A percentile compares a stretch with the other conserved stretches of the same genome.
Conservation (phyloP, 306 rosid species). For the Corylus americana region DNA sequence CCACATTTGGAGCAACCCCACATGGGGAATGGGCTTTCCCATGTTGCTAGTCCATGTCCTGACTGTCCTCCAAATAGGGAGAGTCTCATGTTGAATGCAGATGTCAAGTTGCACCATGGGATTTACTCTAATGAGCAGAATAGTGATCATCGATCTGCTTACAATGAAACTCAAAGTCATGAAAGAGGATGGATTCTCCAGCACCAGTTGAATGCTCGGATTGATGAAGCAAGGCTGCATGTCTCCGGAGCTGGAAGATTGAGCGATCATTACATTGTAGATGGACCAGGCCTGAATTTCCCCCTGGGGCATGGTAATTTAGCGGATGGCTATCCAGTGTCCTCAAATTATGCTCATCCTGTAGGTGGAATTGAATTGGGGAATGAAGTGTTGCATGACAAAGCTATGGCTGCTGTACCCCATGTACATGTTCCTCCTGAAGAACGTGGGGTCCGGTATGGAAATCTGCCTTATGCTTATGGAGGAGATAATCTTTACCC, state of each 20-base stretch:
- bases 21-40: slow-evolving; percentile 60
- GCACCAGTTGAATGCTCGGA: slow-evolving; percentile 53
- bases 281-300: slow-evolving; percentile 56
- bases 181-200: slow-evolving; percentile 74
- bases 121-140: slow-evolving; percentile 55
- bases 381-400: slow-evolving; percentile 65
- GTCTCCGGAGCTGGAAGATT: slow-evolving; percentile 60
- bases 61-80: slow-evolving; percentile 71
- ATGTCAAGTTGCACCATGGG: slow-evolving; percentile 69
- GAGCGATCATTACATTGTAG: slow-evolving; percentile 62
- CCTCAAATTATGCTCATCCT: slow-evolving; percentile 61
- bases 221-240: slow-evolving; percentile 59
- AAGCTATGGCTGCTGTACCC: slow-evolving; percentile 51
- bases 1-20: slow-evolving; percentile 62
- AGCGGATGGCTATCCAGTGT: slow-evolving; percentile 47
- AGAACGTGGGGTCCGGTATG: slow-evolving; percentile 62
- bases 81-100: slow-evolving; percentile 50
- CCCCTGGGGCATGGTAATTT: slow-evolving; percentile 57
- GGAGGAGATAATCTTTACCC: slow-evolving; percentile 67
- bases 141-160: slow-evolving; percentile 54
- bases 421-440: slow-evolving; percentile 60
- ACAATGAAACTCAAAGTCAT: slow-evolving; percentile 58
- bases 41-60: slow-evolving; percentile 44
- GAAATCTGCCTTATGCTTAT: slow-evolving; percentile 55
- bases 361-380: slow-evolving; percentile 63